Percentiles rank a stretch among this genome's conserved stretches.
Evolutionary conservation across 164 flowering plant species (phyloP).

Genomic region (Brasenia schreberi): DNA sequence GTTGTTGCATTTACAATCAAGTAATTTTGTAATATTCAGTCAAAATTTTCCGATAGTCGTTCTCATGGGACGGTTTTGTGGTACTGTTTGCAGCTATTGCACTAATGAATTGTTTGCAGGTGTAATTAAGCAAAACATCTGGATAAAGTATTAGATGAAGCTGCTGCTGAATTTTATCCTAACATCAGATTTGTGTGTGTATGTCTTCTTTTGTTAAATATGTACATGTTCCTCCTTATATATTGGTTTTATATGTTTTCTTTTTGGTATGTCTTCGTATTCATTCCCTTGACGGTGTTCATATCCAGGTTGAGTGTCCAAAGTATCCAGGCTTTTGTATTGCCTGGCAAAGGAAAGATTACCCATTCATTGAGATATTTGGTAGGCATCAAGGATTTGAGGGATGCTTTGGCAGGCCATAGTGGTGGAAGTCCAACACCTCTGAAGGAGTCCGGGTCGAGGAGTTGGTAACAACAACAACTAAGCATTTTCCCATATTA

Average conservation of each 20-base stretch:
- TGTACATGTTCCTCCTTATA: neutral
- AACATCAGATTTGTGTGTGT: conserved; percentile 78
- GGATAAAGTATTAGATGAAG: conserved; percentile 79
- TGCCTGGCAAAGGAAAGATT: conserved; percentile 67
- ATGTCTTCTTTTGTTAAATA: conserved; percentile 13
- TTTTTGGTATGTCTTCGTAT: neutral
- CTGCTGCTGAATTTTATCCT: conserved; percentile 79
- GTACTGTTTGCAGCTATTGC: neutral
- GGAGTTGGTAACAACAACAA: too few species aligned
- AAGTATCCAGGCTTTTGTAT: conserved; percentile 92
- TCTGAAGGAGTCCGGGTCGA: too few species aligned
- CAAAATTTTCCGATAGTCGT: neutral
- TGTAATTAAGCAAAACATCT: conserved; percentile 59
- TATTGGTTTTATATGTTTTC: too few species aligned
- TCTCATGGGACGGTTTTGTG: neutral
- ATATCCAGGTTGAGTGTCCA: conserved; percentile 74
- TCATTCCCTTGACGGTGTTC: neutral
- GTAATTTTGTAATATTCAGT: conserved; percentile 16
- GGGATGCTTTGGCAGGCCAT: too few species aligned
- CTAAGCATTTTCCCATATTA: too few species aligned
- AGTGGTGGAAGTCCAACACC: too few species aligned
- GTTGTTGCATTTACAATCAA: conserved; percentile 86
- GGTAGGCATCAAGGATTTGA: too few species aligned
- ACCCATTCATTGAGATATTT: conserved; percentile 88
- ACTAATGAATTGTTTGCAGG: conserved; percentile 20